These are phyloP conservation scores for Isoetes taiwanensis DNA, from an alignment of 75 land plant species.

Conservation along the genomic window DNA sequence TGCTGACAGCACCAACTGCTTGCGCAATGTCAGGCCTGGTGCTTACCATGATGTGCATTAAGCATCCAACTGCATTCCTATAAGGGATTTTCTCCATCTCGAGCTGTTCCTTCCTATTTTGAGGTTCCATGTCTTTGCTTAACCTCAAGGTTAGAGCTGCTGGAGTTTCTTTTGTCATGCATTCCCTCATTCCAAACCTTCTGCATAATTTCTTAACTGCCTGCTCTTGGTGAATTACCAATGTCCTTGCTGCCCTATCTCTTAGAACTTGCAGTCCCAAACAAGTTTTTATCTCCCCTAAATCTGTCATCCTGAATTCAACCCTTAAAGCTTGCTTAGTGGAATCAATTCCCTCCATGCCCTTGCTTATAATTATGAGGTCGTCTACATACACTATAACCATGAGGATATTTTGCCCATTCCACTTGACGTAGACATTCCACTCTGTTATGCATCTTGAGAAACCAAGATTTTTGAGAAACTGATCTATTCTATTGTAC, in stretches of 20 bases:
- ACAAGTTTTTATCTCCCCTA: not conserved
- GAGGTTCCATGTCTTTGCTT: not conserved
- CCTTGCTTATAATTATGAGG: not conserved
- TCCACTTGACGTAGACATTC: not conserved
- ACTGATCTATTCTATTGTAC: too few species aligned
- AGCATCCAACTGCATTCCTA: not conserved
- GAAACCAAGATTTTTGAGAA: too few species aligned
- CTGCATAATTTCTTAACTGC: not conserved
- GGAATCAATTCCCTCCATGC: not conserved
- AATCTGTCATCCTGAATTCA: not conserved
- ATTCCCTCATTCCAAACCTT: not conserved
- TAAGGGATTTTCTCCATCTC: not conserved
- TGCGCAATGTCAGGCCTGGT: not conserved
- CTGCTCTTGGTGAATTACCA: not conserved
- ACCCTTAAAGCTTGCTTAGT: not conserved
- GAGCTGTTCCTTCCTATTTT: not conserved
- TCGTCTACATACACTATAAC: not conserved
- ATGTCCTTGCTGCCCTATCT: not conserved
- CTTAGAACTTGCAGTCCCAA: not conserved
- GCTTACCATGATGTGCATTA: not conserved
- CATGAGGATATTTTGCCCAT: not conserved
- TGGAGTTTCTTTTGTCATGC: not conserved
- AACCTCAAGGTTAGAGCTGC: not conserved
- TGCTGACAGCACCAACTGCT: not conserved
- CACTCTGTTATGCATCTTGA: not conserved